Percentiles rank a stretch among this genome's conserved stretches.
Conservation (phyloP, 129 eudicot species). For the Pseudognaphalium luteoalbum region DNA sequence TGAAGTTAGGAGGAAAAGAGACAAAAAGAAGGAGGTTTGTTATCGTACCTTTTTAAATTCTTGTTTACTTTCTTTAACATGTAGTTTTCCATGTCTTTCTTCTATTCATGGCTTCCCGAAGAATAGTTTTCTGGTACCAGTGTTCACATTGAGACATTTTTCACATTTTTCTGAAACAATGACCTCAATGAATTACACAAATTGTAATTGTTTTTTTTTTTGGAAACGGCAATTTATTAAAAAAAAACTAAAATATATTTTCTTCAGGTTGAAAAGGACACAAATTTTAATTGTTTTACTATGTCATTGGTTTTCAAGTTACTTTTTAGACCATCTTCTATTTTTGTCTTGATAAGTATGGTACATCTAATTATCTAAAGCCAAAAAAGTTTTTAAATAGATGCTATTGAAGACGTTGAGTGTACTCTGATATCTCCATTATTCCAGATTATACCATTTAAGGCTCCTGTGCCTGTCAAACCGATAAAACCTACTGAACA, state of each 20-base stretch:
- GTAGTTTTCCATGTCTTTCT: background rate
- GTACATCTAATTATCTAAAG: background rate
- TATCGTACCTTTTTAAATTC: background rate
- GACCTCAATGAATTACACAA: background rate
- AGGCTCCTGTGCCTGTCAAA: constrained; percentile 39
- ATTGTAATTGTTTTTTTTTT: background rate
- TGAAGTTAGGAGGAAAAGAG: constrained; percentile 82
- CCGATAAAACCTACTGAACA: constrained; percentile 45
- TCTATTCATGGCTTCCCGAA: background rate
- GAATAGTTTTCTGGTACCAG: background rate
- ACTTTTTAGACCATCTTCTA: background rate
- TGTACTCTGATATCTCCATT: background rate
- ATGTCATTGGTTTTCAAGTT: background rate
- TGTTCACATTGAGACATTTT: background rate
- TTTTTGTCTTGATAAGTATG: background rate
- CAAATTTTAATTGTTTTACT: background rate
- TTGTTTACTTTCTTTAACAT: constrained; percentile 7
- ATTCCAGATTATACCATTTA: constrained; percentile 45
- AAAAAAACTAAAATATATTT: no score
- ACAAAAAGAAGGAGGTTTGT: constrained; percentile 73
- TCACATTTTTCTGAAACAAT: background rate
- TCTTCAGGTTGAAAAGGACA: no score
- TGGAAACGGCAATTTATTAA: no score
- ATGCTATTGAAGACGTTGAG: background rate
- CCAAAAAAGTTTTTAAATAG: background rate